phyloP scores from a whole-genome alignment of 75 land plant species.

The Pinus taeda region DNA sequence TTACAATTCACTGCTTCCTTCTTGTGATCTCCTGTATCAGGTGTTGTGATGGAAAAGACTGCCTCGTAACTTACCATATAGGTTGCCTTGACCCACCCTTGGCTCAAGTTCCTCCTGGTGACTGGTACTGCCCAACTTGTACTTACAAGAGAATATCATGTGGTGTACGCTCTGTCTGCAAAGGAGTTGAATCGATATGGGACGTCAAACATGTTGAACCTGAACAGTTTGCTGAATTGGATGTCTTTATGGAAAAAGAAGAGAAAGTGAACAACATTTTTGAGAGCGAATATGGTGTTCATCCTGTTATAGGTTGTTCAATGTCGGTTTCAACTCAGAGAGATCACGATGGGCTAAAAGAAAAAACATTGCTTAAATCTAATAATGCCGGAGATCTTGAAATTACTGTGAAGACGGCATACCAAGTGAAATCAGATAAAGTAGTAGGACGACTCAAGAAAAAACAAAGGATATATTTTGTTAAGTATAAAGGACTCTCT shows the following conservation, averaged over 20 bases:
- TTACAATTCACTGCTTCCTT: too few relatives aligned
- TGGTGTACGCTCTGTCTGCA: constrained; percentile 45
- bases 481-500: constrained; percentile 70
- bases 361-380: neutral
- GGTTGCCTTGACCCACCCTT: constrained; percentile 76
- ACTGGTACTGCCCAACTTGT: constrained; percentile 69
- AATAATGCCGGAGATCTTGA: neutral
- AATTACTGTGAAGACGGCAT: neutral
- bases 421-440: neutral
- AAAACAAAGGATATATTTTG: constrained; percentile 50
- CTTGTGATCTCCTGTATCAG: too few relatives aligned
- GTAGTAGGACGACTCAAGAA: neutral
- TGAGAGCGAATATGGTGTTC: neutral
- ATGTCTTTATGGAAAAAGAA: neutral
- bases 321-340: neutral
- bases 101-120: constrained; percentile 37
- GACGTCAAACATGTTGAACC: constrained; percentile 35
- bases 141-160: constrained; percentile 35
- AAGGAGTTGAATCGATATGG: constrained; percentile 69
- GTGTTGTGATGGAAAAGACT: constrained; percentile 72
- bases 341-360: neutral
- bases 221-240: neutral
- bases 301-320: neutral
- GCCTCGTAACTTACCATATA: constrained; percentile 60
- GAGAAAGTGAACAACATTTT: neutral